Evolutionary conservation across 164 flowering plant species (phyloP), one percentile per base, ranked within the genome.

Genomic region (Protea cynaroides): DNA sequence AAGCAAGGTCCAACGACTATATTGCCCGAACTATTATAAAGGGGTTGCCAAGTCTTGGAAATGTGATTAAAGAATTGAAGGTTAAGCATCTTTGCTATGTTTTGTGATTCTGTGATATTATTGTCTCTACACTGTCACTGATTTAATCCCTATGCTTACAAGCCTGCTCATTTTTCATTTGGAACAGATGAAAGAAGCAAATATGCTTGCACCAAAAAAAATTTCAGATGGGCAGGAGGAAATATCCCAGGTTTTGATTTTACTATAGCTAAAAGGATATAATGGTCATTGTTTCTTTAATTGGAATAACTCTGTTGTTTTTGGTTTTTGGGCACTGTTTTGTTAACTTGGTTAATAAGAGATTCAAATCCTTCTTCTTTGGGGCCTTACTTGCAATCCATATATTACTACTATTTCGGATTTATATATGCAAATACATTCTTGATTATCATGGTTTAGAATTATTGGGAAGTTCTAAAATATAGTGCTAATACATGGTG

Each of bases 181-280:
- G 49, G 8, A 44, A 36, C 65, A 94, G 99, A 80, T 71, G 71
- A 94, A 89, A 68, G 97, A 94, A 74, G 92, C 80, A 64, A 88
- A 89, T 50, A 86, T 93, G 90, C 86, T 88, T 71, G 96, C 94
- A 25, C 97, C 89, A 73, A 83, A 93, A 85, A 85, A 89, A 78
- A 85, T 89, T 80, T 88, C 96, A 44, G 91, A 91, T 78, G 94
- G 96, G 47, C 58, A 87, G 64, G 97, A 94, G 72, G 96, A 94
- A 73, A 58, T 91, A 59, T 94, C 97, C 67, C 96, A 91, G 97
- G 99, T 92, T 69, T 54, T 71, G 53, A 8, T 44, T 37, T 58
- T n/a, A 47, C 59, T 14, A 49, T 24, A 49, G 21, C 37, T n/a
- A 53, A 22, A 47, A 56, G 44, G 46, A 40, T 24, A n/a, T 40